phyloP scores from a whole-genome alignment of 148 eudicot species.

The Hydrangea macrophylla region DNA sequence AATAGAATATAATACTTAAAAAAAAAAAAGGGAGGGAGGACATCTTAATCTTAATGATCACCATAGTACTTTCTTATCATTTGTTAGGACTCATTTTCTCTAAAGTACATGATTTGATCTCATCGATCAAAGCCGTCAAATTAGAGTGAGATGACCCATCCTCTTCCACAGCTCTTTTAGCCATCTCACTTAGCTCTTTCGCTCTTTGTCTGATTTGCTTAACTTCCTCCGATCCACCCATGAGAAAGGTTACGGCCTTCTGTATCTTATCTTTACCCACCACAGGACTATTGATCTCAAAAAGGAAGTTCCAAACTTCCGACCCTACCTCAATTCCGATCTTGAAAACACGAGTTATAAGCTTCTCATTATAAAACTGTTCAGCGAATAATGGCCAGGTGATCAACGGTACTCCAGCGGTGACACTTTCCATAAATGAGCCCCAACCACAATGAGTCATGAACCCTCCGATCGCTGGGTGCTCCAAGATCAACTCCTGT shows the following conservation, averaged over 20 bases:
- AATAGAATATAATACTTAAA: no score
- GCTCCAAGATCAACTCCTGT: slow-evolving; percentile 30
- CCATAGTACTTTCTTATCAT: no score
- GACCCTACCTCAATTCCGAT: slow-evolving; percentile 22
- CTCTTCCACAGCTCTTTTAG: slow-evolving; percentile 13
- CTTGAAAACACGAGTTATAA: slow-evolving; percentile 8
- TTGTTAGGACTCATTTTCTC: not conserved
- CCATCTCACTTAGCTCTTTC: slow-evolving; percentile 11
- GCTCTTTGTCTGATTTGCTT: slow-evolving; percentile 14
- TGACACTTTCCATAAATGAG: slow-evolving; percentile 38
- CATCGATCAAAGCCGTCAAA: slow-evolving; percentile 15
- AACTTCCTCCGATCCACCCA: slow-evolving; percentile 21
- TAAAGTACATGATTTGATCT: slow-evolving; percentile 6
- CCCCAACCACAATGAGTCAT: slow-evolving; percentile 57
- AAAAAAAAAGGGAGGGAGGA: no score
- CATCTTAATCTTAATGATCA: no score
- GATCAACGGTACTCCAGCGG: slow-evolving; percentile 31
- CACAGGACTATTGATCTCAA: slow-evolving; percentile 7
- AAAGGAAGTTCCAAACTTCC: slow-evolving; percentile 9
- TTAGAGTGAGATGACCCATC: slow-evolving; percentile 20
- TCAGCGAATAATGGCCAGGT: not conserved
- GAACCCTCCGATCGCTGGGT: slow-evolving; percentile 32
- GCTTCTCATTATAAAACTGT: slow-evolving; percentile 6
- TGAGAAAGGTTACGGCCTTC: slow-evolving; percentile 12
- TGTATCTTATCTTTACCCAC: slow-evolving; percentile 17